Evolutionary conservation across 306 rosid species (phyloP), one percentile per base, ranked within the genome.

Genomic region (Hippophae gyantsensis): DNA sequence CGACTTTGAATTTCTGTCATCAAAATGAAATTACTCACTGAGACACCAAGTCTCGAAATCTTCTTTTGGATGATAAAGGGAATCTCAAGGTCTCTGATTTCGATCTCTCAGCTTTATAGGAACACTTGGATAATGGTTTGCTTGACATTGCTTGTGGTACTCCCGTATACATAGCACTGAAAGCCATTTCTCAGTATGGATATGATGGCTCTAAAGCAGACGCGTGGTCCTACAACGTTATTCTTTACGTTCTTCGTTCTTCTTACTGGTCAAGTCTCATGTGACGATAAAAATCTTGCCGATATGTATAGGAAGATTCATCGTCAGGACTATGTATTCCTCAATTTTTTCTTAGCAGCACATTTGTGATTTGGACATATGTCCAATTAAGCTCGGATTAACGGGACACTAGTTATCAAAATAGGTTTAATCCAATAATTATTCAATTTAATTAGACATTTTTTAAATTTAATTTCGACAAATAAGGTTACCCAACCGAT

Each of bases 111-210:
- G 96, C 98, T 0, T 44, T 90, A 0, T 96, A 96, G 1, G 96
- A 87, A 12, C 96, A 86, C 65, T 65, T 81, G 0, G 72, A 69
- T 5, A 62, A 90, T 78, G 96, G 87, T 3, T 60, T 85, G 53
- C 95, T 90, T 6, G 90, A 85, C 64, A 90, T 96, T 2, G 92
- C 98, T 0, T 90, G 98, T 8, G 96, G 98, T 1, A 90, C 98
- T 0, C 96, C 96, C 13, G 90, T 95, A 1, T 90, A 85, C 70
- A 81, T 95, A 0, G 92, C 96, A 2, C 98, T 96, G 13, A 95
- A 90, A 78, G 79, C 87, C 0, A 72, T 90, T 7, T 25, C 71
- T 49, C 78, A 86, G 56, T 64, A 58, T 9, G 76, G 90, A 42
- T 87, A 87, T 79, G 96, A 90, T 55, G 96, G 96, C 0, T 66